phyloP scores from a whole-genome alignment of 1,284 basidiomycete genomes.

The Peniophora sp. region DNA sequence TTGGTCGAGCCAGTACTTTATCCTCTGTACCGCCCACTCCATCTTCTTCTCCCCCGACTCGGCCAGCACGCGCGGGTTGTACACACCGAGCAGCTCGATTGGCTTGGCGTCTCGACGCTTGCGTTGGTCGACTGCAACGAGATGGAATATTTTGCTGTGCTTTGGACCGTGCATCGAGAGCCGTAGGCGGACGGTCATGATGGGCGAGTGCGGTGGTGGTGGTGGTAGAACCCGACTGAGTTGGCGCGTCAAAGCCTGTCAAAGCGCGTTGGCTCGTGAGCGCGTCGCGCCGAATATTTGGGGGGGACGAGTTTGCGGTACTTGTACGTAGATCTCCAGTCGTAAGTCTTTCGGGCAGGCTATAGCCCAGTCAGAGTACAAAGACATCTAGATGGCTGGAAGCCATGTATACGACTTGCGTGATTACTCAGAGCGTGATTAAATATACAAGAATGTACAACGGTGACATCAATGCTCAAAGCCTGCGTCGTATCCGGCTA shows the following conservation, averaged over 20 bases:
- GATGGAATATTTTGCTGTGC: conserved; percentile 78
- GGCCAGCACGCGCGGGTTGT: conserved; percentile 59
- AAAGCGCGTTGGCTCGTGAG: neutral
- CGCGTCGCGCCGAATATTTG: neutral
- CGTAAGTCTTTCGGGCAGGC: no score
- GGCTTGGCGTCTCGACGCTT: conserved; percentile 83
- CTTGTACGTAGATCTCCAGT: no score
- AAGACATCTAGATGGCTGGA: no score
- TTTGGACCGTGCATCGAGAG: conserved; percentile 79
- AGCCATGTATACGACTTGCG: no score
- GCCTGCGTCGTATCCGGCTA: no score
- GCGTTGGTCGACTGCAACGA: conserved; percentile 78
- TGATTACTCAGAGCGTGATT: no score
- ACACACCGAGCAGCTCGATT: conserved; percentile 84
- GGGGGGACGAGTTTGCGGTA: no score
- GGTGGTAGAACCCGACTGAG: neutral
- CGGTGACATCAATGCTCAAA: no score
- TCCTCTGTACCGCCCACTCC: conserved; percentile 86
- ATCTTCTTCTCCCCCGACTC: conserved; percentile 62
- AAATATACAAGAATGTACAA: no score
- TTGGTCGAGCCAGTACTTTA: conserved; percentile 77
- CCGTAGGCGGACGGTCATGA: conserved; percentile 81
- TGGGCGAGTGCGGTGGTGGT: neutral
- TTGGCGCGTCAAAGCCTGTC: no score
- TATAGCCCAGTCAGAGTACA: no score